Base-by-base conservation (phyloP, 148 eudicot species). In the Euryodendron excelsum region DNA sequence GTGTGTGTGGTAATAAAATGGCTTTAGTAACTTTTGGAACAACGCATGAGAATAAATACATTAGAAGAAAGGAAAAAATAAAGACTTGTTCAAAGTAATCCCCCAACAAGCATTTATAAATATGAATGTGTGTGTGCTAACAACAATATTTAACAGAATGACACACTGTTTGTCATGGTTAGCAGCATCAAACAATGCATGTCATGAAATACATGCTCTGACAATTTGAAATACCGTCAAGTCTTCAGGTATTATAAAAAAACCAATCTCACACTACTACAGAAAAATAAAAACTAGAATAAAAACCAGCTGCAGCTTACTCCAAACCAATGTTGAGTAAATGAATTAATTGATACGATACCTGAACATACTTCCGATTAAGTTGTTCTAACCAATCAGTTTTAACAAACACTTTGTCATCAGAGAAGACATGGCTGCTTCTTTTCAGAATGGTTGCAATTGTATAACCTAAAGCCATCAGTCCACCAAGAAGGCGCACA, bases 391-490 rank as follows among this genome's bases (percentile, higher is more conserved):
- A 86, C 98, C 93, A 91, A 82, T 96, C 99, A 71, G 83, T 87
- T 90, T 96, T 96, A 80, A 96, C 93, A 82, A 81, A 82, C 71
- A 96, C 89, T 79, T 60, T 90, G 53, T 92, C 96, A 85, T 87
- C 96, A 80, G 90, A 85, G 65, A 96, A 96, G 41, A 91, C 78
- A 78, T 96, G 97, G 81, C 99, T 96, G 79, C 86, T 88, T 89
- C 98, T 90, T 86, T 93, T 96, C 81, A 96, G 85, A 79, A 96
- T 96, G 74, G 96, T 66, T 27, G 98, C 99, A 81, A 96, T 96
- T 60, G 99, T 93, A 85, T 96, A 96, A 56, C 99, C 99, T 83
- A 96, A 85, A 73, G 97, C 98, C 98, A 96, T 96, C 79, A 96
- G 80, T 63, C 99, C 99, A 79, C 99, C 99, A 67, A 96, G 94